Evolutionary conservation across 306 rosid genomes (phyloP).

Genomic region (Cicer yamashitae): DNA sequence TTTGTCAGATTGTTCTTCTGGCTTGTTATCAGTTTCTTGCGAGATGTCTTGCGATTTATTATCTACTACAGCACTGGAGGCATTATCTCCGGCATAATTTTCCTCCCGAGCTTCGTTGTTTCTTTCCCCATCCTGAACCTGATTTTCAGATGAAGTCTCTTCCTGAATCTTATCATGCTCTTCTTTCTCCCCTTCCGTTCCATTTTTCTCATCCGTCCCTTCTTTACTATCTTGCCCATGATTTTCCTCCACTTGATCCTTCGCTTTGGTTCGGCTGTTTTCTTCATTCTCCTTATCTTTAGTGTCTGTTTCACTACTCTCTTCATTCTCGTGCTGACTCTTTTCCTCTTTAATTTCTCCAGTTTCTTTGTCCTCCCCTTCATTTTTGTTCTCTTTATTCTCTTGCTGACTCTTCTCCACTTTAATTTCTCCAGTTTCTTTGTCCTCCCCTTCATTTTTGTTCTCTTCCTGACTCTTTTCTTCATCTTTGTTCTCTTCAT

Average conservation of each 20-base stretch:
- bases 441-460: constrained; percentile 44
- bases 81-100: constrained; percentile 76
- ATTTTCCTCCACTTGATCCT: constrained; percentile 43
- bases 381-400: constrained; percentile 45
- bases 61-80: constrained; percentile 77
- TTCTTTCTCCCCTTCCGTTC: constrained; percentile 47
- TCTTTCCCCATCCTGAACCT: constrained; percentile 63
- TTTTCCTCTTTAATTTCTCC: constrained; percentile 42
- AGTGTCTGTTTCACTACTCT: constrained; percentile 38
- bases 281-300: constrained; percentile 47
- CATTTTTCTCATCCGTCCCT: constrained; percentile 50
- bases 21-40: constrained; percentile 52
- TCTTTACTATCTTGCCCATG: constrained; percentile 51
- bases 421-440: constrained; percentile 39
- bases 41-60: constrained; percentile 52
- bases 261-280: constrained; percentile 37
- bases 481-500: constrained; percentile 35
- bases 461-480: constrained; percentile 38
- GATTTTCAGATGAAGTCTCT: constrained; percentile 55
- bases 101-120: constrained; percentile 70
- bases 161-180: constrained; percentile 63
- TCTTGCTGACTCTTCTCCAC: constrained; percentile 33
- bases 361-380: constrained; percentile 44
- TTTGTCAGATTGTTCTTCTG: constrained; percentile 56
- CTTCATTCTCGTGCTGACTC: constrained; percentile 40